Conservation (phyloP, 306 rosid genomes). For the Abrus pulchellus region DNA sequence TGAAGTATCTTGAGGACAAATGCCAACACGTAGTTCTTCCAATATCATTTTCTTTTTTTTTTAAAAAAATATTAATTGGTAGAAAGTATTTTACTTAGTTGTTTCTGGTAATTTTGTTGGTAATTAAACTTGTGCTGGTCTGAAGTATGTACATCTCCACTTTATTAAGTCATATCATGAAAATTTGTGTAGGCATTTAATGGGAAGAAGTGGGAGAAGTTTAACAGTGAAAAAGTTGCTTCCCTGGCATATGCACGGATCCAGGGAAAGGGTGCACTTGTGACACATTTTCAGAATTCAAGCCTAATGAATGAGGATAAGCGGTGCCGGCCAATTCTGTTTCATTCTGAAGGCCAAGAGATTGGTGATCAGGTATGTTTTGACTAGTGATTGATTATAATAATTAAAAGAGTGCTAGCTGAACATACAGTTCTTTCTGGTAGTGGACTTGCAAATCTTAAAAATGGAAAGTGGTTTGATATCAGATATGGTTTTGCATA, state of each 20-base stretch:
- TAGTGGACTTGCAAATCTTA: constrained; percentile 1
- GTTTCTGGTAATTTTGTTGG: too few species aligned
- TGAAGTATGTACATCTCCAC: background rate
- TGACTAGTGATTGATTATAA: constrained; percentile 5
- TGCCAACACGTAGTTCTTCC: constrained; percentile 4
- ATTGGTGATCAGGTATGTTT: constrained; percentile 73
- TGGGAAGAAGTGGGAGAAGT: constrained; percentile 96
- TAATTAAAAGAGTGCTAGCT: background rate
- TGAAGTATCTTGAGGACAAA: background rate
- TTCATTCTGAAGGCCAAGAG: constrained; percentile 90
- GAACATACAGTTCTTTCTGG: background rate
- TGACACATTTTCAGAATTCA: constrained; percentile 92
- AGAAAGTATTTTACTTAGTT: background rate
- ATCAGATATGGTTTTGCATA: background rate
- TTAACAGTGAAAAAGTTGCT: constrained; percentile 93
- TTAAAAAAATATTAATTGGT: background rate
- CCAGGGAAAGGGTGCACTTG: constrained; percentile 95
- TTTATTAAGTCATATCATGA: constrained; percentile 20
- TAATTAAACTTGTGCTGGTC: constrained; percentile 8
- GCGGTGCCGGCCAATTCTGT: constrained; percentile 91
- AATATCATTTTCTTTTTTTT: background rate
- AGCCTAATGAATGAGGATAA: constrained; percentile 97
- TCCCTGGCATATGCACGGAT: constrained; percentile 92
- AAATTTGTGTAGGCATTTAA: constrained; percentile 76
- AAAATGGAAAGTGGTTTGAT: background rate